Evolutionary conservation across 768 basidiomycete genomes (phyloP).

Genomic region (Clitopilus passeckerianus): DNA sequence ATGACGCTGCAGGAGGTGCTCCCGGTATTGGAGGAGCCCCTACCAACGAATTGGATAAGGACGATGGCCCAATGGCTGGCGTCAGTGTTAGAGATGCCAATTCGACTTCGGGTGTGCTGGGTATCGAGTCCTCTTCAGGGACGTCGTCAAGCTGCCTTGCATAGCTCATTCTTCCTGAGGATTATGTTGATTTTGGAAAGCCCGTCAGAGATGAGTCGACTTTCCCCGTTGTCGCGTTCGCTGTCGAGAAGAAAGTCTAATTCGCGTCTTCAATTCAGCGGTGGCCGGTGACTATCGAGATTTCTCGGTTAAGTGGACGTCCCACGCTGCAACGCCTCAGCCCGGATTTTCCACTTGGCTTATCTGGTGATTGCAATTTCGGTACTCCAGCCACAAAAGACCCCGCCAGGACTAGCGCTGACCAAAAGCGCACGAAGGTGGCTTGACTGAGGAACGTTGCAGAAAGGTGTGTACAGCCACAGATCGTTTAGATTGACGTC

Average conservation of each 20-base stretch:
- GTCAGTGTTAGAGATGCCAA: not conserved
- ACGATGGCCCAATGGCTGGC: not conserved
- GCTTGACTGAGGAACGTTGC: too few relatives aligned
- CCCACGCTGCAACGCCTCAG: not conserved
- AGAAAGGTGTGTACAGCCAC: conserved; percentile 8
- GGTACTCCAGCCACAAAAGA: too few relatives aligned
- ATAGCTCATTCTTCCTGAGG: not conserved
- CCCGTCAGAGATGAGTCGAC: too few relatives aligned
- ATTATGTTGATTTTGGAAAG: not conserved
- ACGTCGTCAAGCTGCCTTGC: not conserved
- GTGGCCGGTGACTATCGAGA: not conserved
- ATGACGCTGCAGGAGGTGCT: not conserved
- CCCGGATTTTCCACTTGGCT: not conserved
- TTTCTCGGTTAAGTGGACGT: not conserved
- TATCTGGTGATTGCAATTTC: not conserved
- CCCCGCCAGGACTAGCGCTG: too few relatives aligned
- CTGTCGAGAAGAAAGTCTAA: not conserved
- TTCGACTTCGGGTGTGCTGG: not conserved
- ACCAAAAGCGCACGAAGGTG: too few relatives aligned
- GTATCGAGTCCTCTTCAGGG: not conserved
- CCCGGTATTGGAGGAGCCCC: not conserved
- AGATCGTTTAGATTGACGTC: conserved; percentile 7
- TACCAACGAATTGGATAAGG: not conserved
- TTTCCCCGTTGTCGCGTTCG: not conserved
- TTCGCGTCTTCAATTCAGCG: not conserved